These are phyloP conservation scores for Rhizophora apiculata DNA, from an alignment of 345 rosid species.

Conservation along the genomic window DNA sequence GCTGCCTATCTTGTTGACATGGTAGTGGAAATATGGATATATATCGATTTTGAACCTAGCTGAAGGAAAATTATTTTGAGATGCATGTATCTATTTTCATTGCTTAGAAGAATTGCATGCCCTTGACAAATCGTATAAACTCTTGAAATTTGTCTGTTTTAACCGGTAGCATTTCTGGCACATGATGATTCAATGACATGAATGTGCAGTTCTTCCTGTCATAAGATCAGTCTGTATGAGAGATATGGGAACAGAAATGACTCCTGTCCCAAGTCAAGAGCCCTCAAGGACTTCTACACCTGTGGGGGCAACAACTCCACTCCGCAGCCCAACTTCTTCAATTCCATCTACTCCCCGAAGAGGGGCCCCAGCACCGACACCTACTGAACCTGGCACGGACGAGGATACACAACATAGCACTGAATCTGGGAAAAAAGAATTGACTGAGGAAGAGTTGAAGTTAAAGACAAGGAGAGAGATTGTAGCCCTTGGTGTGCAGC, in stretches of 20 bases:
- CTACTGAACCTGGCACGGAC: slow-evolving; percentile 28
- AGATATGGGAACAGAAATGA: slow-evolving; percentile 88
- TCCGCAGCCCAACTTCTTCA: slow-evolving; percentile 68
- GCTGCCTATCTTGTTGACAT: too few relatives aligned
- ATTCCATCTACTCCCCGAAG: slow-evolving; percentile 63
- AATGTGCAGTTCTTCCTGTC: slow-evolving; percentile 45
- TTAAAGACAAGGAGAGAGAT: slow-evolving; percentile 71
- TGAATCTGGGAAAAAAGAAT: slow-evolving; percentile 33
- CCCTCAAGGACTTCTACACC: slow-evolving; percentile 77
- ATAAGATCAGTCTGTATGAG: slow-evolving; percentile 73
- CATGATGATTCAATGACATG: background rate
- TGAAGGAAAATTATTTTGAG: too few relatives aligned
- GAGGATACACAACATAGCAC: slow-evolving; percentile 22
- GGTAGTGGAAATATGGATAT: too few relatives aligned
- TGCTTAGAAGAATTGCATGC: background rate
- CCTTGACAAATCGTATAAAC: background rate
- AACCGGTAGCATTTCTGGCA: background rate
- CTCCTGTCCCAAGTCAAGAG: slow-evolving; percentile 67
- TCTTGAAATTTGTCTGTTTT: background rate
- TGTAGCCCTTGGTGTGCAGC: slow-evolving; percentile 70
- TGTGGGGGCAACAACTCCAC: slow-evolving; percentile 57
- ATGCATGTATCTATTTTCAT: too few relatives aligned
- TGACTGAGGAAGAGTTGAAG: slow-evolving; percentile 66
- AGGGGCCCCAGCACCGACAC: slow-evolving; percentile 45
- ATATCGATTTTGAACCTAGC: too few relatives aligned